Conservation (phyloP, 768 basidiomycete genomes). For the Auricularia heimuer region DNA sequence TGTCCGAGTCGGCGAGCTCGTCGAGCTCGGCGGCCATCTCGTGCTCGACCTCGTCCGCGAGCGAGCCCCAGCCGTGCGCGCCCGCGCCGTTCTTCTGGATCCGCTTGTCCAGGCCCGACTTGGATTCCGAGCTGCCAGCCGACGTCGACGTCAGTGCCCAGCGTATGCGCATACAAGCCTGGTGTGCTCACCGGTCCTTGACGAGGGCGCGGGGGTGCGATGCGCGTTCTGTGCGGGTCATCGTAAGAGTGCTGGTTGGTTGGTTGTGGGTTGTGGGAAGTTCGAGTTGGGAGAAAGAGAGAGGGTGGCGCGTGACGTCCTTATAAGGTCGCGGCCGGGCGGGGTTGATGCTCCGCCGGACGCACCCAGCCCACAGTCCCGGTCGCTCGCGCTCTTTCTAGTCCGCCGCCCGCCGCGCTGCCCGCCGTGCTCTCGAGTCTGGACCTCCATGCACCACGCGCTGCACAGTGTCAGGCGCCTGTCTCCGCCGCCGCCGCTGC, state of each 20-base stretch:
- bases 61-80: constrained; percentile 76
- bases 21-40: constrained; percentile 52
- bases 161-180: background rate
- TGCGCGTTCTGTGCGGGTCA: constrained; percentile 77
- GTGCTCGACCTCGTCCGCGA: constrained; percentile 50
- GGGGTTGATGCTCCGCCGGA: too few relatives aligned
- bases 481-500: too few relatives aligned
- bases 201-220: constrained; percentile 58
- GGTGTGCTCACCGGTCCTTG: constrained; percentile 37
- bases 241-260: constrained; percentile 21
- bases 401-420: too few relatives aligned
- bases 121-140: constrained; percentile 52
- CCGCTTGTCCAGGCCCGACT: constrained; percentile 62
- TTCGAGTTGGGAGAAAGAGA: background rate
- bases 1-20: constrained; percentile 38
- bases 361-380: too few relatives aligned
- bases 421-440: too few relatives aligned
- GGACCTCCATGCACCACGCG: too few relatives aligned
- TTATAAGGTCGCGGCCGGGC: too few relatives aligned
- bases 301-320: background rate
- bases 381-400: too few relatives aligned
- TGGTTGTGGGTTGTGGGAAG: background rate
- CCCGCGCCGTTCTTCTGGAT: constrained; percentile 74
- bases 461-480: too few relatives aligned
- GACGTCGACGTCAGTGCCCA: background rate